Evolutionary conservation across 768 basidiomycete genomes (phyloP), one percentile per base, ranked within the genome.

Genomic region (Boletus rubescentipes): DNA sequence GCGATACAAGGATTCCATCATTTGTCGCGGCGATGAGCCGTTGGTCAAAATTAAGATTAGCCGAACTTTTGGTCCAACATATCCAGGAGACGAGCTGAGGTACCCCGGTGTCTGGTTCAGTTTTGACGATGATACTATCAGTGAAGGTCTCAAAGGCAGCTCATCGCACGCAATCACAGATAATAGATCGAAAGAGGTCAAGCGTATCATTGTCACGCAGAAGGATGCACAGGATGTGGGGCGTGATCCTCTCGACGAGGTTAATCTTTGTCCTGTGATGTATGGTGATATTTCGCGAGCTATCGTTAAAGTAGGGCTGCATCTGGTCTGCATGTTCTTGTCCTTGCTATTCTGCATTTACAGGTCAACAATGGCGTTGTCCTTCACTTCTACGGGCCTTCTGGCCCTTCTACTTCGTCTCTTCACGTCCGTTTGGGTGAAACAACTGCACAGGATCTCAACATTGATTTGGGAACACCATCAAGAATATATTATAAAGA

Each of bases 41-140:
- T 72, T 93, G 15, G 75, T 82, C 43, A 80, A 85, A 39, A 77
- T 87, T 2, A 79, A 77, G 30, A 86, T 93, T 4, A 86, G 80
- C 54, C 79, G 83, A 37, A 82, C 80, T 15, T 92, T 93, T 69
- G 91, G 91, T 3, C 91, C 91, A 2, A 93, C 91, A 1, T 93
- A 92, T 68, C 82, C 87, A 11, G 81, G 81, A 26, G 87, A 91
- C 53, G 86, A 87, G 59, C 71, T 92, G 59, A 81, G 80, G 39
- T 93, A 92, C 70, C 91, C 91, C 3, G 91, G 91, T 0, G 76
- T 93, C 32, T 86, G 85, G 80, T 93, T 93, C 66, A 83, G 84
- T 59, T 93, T 93, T 58, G 87, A 89, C 39, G 90, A 91, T 47
- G 91, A 92, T 61, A 71, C 72, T 4, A 73, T 84, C 46, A 70